phyloP scores from a whole-genome alignment of 257 asterid genomes.

The Solanum pinnatisectum region DNA sequence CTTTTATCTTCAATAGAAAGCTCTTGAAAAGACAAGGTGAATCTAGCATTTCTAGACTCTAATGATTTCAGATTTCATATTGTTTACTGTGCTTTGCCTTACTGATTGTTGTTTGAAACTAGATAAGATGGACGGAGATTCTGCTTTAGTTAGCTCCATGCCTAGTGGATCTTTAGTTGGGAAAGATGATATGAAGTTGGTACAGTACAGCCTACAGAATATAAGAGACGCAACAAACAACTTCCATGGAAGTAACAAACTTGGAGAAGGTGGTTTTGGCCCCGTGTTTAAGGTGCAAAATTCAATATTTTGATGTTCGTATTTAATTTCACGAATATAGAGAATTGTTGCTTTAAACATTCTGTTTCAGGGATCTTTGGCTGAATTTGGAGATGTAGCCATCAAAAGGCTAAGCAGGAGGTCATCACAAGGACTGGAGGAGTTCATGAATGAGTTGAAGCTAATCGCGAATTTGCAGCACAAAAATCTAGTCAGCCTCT shows the following conservation, averaged over 20 bases:
- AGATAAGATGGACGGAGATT: background rate
- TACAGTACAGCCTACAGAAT: background rate
- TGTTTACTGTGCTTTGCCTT: background rate
- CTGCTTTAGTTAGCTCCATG: background rate
- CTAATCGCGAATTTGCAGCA: background rate
- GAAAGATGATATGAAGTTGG: background rate
- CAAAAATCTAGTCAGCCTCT: background rate
- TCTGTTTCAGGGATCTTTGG: background rate
- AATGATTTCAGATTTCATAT: background rate
- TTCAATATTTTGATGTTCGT: background rate
- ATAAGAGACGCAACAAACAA: constrained; percentile 3
- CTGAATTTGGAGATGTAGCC: background rate
- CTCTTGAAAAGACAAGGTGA: background rate
- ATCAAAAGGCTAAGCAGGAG: background rate
- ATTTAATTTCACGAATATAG: background rate
- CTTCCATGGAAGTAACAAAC: background rate
- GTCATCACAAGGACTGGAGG: constrained; percentile 12
- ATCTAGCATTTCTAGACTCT: background rate
- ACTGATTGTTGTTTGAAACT: background rate
- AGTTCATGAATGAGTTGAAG: constrained; percentile 13
- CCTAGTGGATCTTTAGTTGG: background rate
- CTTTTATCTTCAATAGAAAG: background rate
- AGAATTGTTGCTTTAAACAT: background rate
- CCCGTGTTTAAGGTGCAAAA: constrained; percentile 9
- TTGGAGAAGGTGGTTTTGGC: constrained; percentile 9